These are phyloP conservation scores for Immersiporthe knoxdaviesiana DNA, from an alignment of 2,329 filamentous ascomycete genomes.

Conservation along the genomic window DNA sequence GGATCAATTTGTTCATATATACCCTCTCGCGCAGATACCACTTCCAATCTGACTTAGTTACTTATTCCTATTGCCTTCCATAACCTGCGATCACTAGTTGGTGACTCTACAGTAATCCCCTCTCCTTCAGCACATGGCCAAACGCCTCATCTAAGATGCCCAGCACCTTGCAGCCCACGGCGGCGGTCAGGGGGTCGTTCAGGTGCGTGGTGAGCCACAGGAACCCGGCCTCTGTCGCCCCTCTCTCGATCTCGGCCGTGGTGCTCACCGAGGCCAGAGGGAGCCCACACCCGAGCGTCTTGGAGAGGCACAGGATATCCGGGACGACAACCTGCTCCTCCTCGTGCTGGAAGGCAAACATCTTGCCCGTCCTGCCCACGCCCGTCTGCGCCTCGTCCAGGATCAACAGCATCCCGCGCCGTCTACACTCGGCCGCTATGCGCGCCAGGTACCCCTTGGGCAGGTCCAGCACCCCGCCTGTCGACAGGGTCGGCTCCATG, in stretches of 20 bases:
- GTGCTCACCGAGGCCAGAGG: constrained; percentile 55
- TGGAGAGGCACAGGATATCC: constrained; percentile 55
- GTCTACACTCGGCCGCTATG: constrained; percentile 55
- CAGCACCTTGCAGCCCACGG: constrained; percentile 58
- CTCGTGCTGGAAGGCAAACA: constrained; percentile 62
- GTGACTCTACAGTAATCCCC: neutral
- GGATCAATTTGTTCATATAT: neutral
- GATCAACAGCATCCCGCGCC: constrained; percentile 60
- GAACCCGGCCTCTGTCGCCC: constrained; percentile 49
- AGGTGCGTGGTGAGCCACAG: constrained; percentile 57
- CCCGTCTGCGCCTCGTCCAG: constrained; percentile 65
- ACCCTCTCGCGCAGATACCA: neutral
- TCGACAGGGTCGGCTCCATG: constrained; percentile 61
- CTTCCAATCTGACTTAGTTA: neutral
- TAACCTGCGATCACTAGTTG: neutral
- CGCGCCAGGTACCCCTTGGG: constrained; percentile 59
- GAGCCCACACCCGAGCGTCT: constrained; percentile 58
- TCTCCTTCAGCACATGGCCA: constrained; percentile 34
- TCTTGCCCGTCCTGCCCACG: constrained; percentile 57
- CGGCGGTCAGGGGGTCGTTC: constrained; percentile 57
- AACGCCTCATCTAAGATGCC: constrained; percentile 59
- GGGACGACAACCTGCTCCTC: constrained; percentile 45
- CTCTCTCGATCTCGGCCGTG: constrained; percentile 50
- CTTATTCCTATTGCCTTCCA: neutral
- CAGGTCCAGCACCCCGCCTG: constrained; percentile 59